phyloP scores from a whole-genome alignment of 164 flowering plant species.

The Kingdonia uniflora region DNA sequence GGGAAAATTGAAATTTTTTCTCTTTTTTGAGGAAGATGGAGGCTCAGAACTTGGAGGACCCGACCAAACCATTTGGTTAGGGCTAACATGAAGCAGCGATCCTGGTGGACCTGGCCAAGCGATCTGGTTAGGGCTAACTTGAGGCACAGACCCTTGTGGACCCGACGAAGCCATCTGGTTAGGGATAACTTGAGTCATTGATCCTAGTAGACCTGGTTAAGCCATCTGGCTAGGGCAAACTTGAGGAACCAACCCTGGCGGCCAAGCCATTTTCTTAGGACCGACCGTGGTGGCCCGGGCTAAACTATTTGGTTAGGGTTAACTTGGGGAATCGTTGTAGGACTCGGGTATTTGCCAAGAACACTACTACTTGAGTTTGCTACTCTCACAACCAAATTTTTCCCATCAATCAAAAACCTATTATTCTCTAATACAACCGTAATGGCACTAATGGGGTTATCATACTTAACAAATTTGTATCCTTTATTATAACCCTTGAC shows the following conservation, averaged over 20 bases:
- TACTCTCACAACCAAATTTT: constrained; percentile 24
- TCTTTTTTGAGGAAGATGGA: constrained; percentile 3
- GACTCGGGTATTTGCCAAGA: constrained; percentile 8
- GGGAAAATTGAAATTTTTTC: constrained; percentile 9
- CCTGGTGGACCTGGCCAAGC: constrained; percentile 21
- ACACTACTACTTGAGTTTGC: constrained; percentile 4
- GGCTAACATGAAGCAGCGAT: background rate
- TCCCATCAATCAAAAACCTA: constrained; percentile 30
- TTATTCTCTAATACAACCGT: constrained; percentile 23
- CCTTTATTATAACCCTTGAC: constrained; percentile 32
- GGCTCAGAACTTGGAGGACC: constrained; percentile 3
- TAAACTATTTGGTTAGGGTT: background rate
- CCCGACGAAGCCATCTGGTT: background rate
- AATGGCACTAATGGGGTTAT: constrained; percentile 19
- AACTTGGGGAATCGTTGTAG: constrained; percentile 7
- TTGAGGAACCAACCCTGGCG: too few species aligned
- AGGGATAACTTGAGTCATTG: too few species aligned
- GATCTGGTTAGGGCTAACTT: background rate
- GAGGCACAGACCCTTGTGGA: too few species aligned
- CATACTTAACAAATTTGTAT: constrained; percentile 36
- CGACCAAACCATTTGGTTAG: too few species aligned
- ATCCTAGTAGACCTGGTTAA: too few species aligned
- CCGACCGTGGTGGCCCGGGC: too few species aligned
- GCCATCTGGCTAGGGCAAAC: too few species aligned
- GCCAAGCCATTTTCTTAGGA: too few species aligned